Base-by-base conservation (phyloP, 2,329 filamentous ascomycete genomes). In the Claviceps sp. region DNA sequence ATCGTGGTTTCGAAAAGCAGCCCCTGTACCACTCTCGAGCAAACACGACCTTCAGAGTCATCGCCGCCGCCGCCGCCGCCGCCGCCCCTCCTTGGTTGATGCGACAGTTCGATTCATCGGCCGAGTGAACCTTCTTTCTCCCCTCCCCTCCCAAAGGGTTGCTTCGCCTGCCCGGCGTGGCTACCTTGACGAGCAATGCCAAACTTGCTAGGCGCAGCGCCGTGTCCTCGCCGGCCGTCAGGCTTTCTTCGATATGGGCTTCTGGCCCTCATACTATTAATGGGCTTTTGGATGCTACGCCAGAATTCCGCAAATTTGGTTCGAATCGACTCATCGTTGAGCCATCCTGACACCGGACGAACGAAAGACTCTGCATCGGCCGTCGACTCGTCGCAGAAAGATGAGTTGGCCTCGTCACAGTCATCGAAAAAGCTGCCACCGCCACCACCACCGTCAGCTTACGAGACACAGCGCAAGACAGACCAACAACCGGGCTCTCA, bases 171-270 rank as follows among this genome's bases (percentile, higher is more conserved):
- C 43, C 44, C 22, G 36, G 49, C 41, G 22, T 22, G 30, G 36
- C 20, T 37, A 41, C 22, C 42, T 20, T 13, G 11, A 18, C n/a
- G 37, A 37, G 42, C 4, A 34, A 58, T 57, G 54, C 47, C 45
- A 34, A 57, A 57, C 42, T 50, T 57, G 40, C 47, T 54, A 9
- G 44, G 48, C 13, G 34, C 50, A n/a, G 49, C 46, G 41, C 51
- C 55, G 1, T 54, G 57, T 20, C 44, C 49, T 37, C 52, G 52
- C 24, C 50, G 56, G 38, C 67, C 65, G 8, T 71, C 70, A 48
- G 67, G 72, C 57, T 63, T 73, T 51, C 53, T 72, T 26, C 71
- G 70, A 51, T 73, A 70, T 53, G 57, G 63, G 30, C 53, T 72
- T 41, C 59, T 71, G n/a, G 63, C 64, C 50, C 48, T 63, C 40